Evolutionary conservation across 345 rosid genomes (phyloP).

Genomic region (Cardamine chenopodiifolia): DNA sequence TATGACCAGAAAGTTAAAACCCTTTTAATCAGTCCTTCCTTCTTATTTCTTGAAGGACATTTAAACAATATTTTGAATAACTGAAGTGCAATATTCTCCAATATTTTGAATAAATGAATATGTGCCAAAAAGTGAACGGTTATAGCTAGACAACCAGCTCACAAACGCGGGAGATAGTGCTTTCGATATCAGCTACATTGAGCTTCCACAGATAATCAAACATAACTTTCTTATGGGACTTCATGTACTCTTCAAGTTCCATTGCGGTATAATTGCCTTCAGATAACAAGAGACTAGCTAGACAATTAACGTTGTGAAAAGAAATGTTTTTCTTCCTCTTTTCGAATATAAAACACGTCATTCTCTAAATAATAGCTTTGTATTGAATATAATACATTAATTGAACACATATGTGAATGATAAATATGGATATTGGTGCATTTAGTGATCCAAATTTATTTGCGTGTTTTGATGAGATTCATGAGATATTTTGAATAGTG

Average conservation of each 20-base stretch:
- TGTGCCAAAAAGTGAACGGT: conserved; percentile 11
- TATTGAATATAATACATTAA: too few species aligned
- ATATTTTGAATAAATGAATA: conserved; percentile 3
- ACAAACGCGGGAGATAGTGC: conserved; percentile 91
- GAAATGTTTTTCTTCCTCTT: not conserved
- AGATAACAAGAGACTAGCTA: conserved; percentile 27
- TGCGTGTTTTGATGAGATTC: conserved; percentile 23
- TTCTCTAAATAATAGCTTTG: not conserved
- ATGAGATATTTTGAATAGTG: conserved; percentile 22
- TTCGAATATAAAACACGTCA: not conserved
- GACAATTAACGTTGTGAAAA: not conserved
- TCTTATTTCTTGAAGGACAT: conserved; percentile 1
- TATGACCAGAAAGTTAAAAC: conserved; percentile 25
- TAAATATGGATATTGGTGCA: not conserved
- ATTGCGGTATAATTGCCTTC: conserved; percentile 89
- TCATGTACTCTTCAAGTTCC: conserved; percentile 92
- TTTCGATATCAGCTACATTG: conserved; percentile 96
- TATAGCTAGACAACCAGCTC: conserved; percentile 67
- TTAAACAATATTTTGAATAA: conserved; percentile 23
- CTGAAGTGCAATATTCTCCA: too few species aligned
- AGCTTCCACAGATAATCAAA: conserved; percentile 97
- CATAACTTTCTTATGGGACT: conserved; percentile 89
- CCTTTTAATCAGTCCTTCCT: conserved; percentile 2
- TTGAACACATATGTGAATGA: not conserved
- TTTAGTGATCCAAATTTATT: conserved; percentile 11